Evolutionary conservation across 495 filamentous ascomycete species (phyloP).

Genomic region (Xylaria flabelliformis): DNA sequence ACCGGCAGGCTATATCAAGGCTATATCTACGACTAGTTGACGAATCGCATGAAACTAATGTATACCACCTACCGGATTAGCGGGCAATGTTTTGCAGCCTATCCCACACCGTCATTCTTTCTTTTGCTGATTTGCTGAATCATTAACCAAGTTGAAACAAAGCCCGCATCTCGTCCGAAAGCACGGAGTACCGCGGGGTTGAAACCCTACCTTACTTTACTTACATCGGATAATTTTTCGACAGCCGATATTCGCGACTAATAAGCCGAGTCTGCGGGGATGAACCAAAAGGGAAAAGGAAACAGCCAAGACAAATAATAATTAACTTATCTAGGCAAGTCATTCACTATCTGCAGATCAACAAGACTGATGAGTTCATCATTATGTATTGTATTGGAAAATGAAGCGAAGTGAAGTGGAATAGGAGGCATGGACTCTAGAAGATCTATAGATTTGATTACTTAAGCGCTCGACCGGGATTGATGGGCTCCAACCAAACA

Average conservation of each 20-base stretch:
- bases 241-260: conserved; percentile 23
- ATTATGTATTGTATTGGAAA: neutral
- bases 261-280: conserved; percentile 3
- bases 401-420: neutral
- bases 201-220: too few relatives aligned
- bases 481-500: too few relatives aligned
- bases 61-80: conserved; percentile 20
- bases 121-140: neutral
- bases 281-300: neutral
- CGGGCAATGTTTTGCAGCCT: neutral
- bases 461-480: neutral
- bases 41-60: conserved; percentile 4
- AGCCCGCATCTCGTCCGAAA: neutral
- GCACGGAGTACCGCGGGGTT: conserved; percentile 4
- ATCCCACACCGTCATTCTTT: conserved; percentile 6
- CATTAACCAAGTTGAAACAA: conserved; percentile 16
- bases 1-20: neutral
- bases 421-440: neutral
- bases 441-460: neutral
- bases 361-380: neutral
- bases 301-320: neutral
- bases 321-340: neutral
- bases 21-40: neutral
- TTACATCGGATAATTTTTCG: neutral
- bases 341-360: neutral